Conservation (phyloP, 1,284 basidiomycete genomes). For the Austroboletus sp. region DNA sequence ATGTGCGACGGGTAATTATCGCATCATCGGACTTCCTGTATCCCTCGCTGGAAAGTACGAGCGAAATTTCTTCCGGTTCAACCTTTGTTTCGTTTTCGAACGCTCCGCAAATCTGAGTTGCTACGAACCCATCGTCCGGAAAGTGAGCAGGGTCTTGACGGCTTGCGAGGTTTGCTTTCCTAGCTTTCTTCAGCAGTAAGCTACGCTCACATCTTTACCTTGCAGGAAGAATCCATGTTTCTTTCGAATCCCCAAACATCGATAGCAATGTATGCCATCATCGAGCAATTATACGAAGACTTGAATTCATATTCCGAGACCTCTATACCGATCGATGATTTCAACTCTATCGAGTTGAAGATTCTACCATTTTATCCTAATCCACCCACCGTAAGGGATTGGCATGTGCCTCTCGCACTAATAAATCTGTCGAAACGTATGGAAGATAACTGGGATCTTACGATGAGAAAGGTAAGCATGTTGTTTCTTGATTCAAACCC, state of each 20-base stretch:
- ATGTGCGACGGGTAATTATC: conserved; percentile 64
- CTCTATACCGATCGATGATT: conserved; percentile 80
- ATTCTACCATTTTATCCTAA: conserved; percentile 96
- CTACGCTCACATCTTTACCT: conserved; percentile 10
- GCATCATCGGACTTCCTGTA: conserved; percentile 85
- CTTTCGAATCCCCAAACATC: conserved; percentile 71
- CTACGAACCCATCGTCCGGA: conserved; percentile 93
- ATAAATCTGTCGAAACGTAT: conserved; percentile 76
- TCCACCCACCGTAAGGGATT: conserved; percentile 82
- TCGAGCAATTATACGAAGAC: conserved; percentile 96
- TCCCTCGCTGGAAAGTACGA: conserved; percentile 68
- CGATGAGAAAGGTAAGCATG: conserved; percentile 71
- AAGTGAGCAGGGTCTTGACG: conserved; percentile 83
- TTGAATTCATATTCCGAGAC: conserved; percentile 95
- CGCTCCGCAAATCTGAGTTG: conserved; percentile 82
- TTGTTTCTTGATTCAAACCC: not conserved
- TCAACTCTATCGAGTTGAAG: conserved; percentile 90
- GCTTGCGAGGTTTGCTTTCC: conserved; percentile 70
- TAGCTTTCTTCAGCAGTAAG: not conserved
- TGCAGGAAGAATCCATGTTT: conserved; percentile 82
- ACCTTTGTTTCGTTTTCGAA: conserved; percentile 95
- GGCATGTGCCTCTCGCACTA: conserved; percentile 91
- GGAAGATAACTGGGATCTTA: conserved; percentile 94
- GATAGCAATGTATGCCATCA: conserved; percentile 72
- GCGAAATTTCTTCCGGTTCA: conserved; percentile 89